Conservation (phyloP, 2,329 filamentous ascomycete genomes). For the Fusarium pseudograminearum region DNA sequence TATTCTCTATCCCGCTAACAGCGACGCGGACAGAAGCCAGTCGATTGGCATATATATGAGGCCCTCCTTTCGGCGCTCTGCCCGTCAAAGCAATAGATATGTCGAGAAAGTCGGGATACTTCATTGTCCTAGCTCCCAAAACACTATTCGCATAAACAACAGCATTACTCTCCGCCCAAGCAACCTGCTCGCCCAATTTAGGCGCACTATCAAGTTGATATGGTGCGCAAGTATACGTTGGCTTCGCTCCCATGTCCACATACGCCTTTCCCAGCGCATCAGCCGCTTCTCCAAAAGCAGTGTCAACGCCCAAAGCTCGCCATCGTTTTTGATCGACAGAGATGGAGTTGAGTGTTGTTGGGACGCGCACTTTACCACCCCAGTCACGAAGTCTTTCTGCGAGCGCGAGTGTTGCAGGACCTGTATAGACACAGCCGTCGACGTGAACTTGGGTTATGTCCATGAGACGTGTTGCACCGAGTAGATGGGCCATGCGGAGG, state of each 20-base stretch:
- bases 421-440: slow-evolving; percentile 46
- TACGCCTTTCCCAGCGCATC: slow-evolving; percentile 28
- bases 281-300: slow-evolving; percentile 21
- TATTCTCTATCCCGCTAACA: slow-evolving; percentile 42
- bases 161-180: slow-evolving; percentile 41
- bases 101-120: slow-evolving; percentile 39
- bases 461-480: slow-evolving; percentile 31
- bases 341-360: slow-evolving; percentile 37
- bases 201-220: slow-evolving; percentile 37
- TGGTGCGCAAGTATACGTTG: slow-evolving; percentile 39
- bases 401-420: slow-evolving; percentile 28
- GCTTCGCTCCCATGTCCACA: slow-evolving; percentile 33
- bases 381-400: slow-evolving; percentile 30
- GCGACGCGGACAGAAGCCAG: slow-evolving; percentile 31
- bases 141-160: slow-evolving; percentile 43
- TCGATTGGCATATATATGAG: slow-evolving; percentile 27
- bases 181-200: slow-evolving; percentile 26
- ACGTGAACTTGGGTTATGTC: slow-evolving; percentile 35
- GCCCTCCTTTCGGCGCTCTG: slow-evolving; percentile 29
- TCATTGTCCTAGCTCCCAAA: slow-evolving; percentile 38
- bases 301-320: slow-evolving; percentile 27
- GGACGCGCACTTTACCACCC: slow-evolving; percentile 33
- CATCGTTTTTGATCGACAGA: slow-evolving; percentile 38
- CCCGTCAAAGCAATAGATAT: slow-evolving; percentile 37
- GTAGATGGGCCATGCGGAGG: slow-evolving; percentile 31